Conservation (phyloP, 106 monocot genomes). For the Acorus gramineus region DNA sequence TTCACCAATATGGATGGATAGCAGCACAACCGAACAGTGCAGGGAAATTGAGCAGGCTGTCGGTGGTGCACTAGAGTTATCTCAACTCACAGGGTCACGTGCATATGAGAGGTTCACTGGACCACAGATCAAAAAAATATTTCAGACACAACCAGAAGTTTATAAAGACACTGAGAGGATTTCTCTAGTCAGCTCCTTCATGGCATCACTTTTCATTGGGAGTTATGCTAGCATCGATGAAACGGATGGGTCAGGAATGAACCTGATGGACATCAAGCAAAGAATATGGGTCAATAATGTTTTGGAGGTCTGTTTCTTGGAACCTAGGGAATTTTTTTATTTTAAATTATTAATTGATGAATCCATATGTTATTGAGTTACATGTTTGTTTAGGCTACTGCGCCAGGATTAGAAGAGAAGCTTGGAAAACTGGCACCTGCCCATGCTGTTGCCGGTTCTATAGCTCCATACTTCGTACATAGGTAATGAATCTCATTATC, state of each 20-base stretch:
- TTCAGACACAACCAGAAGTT: conserved; percentile 36
- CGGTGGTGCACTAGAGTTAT: conserved; percentile 71
- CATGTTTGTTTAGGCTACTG: conserved; percentile 50
- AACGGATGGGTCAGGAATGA: conserved; percentile 95
- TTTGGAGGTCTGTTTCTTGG: conserved; percentile 43
- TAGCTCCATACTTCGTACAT: conserved; percentile 78
- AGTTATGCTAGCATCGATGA: conserved; percentile 79
- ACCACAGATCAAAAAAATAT: conserved; percentile 82
- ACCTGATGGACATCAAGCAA: conserved; percentile 82
- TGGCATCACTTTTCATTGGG: conserved; percentile 77
- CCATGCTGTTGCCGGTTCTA: conserved; percentile 70
- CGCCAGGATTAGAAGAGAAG: conserved; percentile 80
- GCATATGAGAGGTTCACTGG: conserved; percentile 85
- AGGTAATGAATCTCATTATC: conserved; percentile 27
- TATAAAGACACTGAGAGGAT: conserved; percentile 88
- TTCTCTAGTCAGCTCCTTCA: conserved; percentile 93
- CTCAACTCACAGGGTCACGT: conserved; percentile 80
- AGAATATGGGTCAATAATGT: conserved; percentile 63
- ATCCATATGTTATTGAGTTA: no score
- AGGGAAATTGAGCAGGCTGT: conserved; percentile 81
- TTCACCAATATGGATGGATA: conserved; percentile 98
- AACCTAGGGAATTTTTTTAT: neutral
- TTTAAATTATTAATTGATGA: neutral
- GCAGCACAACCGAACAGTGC: conserved; percentile 78
- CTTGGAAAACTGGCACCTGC: conserved; percentile 83